These are phyloP conservation scores for Geotrichum australiense DNA, from an alignment of 1,139 yeast genomes.

Conservation along the genomic window DNA sequence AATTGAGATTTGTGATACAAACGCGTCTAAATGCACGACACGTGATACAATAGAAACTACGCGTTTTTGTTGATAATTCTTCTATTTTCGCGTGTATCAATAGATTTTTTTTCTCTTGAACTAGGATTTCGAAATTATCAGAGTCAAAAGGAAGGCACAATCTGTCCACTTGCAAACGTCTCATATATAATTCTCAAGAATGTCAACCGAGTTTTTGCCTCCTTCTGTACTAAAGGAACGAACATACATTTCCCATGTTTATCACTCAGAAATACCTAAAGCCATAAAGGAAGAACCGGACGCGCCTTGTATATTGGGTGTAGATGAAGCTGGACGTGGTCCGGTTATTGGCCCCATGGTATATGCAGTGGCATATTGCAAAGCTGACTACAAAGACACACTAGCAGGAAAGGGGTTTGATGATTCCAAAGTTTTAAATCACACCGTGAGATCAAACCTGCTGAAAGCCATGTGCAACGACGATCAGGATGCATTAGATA, in stretches of 20 bases:
- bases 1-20: no score
- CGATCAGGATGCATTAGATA: constrained; percentile 41
- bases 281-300: constrained; percentile 21
- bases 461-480: constrained; percentile 50
- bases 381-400: constrained; percentile 47
- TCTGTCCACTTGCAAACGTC: no score
- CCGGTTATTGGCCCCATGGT: constrained; percentile 97
- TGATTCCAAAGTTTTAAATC: constrained; percentile 84
- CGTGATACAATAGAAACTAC: no score
- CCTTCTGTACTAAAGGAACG: constrained; percentile 25
- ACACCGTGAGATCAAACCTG: constrained; percentile 55
- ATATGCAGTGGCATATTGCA: constrained; percentile 78
- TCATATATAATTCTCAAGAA: neutral
- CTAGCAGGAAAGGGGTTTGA: constrained; percentile 71
- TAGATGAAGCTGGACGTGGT: constrained; percentile 98
- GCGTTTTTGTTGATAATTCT: no score
- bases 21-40: no score
- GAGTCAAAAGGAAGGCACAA: no score
- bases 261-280: constrained; percentile 35
- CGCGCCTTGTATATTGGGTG: constrained; percentile 58
- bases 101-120: no score
- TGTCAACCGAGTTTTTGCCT: constrained; percentile 22
- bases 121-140: no score
- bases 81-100: no score
- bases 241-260: constrained; percentile 30